phyloP scores from a whole-genome alignment of 2,329 filamentous ascomycete genomes.

The Colletotrichum chlorophyti region DNA sequence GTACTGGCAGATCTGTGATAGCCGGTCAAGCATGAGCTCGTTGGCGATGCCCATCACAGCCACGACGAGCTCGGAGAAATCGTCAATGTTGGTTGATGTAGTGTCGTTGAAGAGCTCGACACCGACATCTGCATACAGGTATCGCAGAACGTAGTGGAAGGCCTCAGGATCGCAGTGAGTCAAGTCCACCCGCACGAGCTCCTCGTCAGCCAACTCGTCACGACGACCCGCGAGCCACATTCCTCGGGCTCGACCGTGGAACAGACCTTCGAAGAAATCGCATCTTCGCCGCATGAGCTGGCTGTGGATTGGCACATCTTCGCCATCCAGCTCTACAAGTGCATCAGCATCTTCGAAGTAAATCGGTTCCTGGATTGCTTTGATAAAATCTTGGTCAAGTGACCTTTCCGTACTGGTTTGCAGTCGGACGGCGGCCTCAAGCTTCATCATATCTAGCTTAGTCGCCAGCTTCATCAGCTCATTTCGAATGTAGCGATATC shows the following conservation, averaged over 20 bases:
- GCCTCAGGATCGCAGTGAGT: constrained; percentile 77
- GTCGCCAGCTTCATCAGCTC: constrained; percentile 90
- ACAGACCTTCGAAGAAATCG: constrained; percentile 90
- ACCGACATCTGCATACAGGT: constrained; percentile 85
- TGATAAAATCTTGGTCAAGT: constrained; percentile 73
- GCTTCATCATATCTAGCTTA: constrained; percentile 70
- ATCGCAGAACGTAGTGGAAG: constrained; percentile 80
- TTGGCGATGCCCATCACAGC: constrained; percentile 91
- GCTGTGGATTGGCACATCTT: constrained; percentile 78
- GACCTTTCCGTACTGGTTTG: constrained; percentile 71
- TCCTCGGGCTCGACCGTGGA: constrained; percentile 85
- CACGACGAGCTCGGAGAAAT: constrained; percentile 87
- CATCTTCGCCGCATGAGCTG: constrained; percentile 82
- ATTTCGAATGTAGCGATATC: constrained; percentile 79
- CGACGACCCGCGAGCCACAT: constrained; percentile 80
- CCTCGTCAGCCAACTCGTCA: constrained; percentile 42
- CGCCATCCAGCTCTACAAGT: constrained; percentile 77
- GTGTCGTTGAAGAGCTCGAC: constrained; percentile 83
- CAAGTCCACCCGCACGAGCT: constrained; percentile 75
- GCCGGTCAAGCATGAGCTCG: constrained; percentile 91
- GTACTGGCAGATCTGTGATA: constrained; percentile 89
- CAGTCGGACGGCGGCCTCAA: constrained; percentile 80
- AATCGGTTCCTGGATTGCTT: constrained; percentile 69
- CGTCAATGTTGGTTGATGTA: constrained; percentile 74
- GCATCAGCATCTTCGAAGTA: constrained; percentile 86